Conservation (phyloP, 495 filamentous ascomycete species). For the Penicillium salamii region DNA sequence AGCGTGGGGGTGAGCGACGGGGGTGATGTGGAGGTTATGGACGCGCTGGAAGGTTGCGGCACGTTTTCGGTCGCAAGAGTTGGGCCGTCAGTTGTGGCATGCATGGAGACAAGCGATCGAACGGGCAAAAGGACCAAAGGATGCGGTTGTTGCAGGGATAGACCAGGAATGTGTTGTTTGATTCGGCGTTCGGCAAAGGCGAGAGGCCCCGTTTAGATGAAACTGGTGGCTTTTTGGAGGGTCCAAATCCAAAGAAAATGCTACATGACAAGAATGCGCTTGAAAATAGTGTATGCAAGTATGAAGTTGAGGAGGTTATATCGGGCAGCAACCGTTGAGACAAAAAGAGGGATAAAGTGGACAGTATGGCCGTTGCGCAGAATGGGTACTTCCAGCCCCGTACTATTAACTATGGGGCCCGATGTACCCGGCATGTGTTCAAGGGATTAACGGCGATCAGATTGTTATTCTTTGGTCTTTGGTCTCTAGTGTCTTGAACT, state of each 20-base stretch:
- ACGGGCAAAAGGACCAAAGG: slow-evolving; percentile 11
- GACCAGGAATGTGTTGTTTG: slow-evolving; percentile 29
- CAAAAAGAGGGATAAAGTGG: slow-evolving; percentile 30
- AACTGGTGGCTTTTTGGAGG: not conserved
- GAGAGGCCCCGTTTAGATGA: slow-evolving; percentile 3
- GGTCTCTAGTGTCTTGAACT: too few species aligned
- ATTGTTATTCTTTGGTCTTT: slow-evolving; percentile 6
- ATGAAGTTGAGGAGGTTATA: slow-evolving; percentile 4
- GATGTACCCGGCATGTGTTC: slow-evolving; percentile 27
- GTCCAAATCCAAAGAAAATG: not conserved
- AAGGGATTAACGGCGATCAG: slow-evolving; percentile 22
- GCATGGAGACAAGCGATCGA: slow-evolving; percentile 36
- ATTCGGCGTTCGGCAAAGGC: slow-evolving; percentile 11
- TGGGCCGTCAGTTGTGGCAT: slow-evolving; percentile 38
- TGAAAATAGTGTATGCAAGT: not conserved
- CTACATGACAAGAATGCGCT: slow-evolving; percentile 19
- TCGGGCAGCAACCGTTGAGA: slow-evolving; percentile 27
- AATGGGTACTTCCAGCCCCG: slow-evolving; percentile 19
- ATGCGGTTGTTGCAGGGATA: slow-evolving; percentile 26
- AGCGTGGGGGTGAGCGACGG: slow-evolving; percentile 30
- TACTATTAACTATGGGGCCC: slow-evolving; percentile 18
- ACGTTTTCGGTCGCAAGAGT: slow-evolving; percentile 30
- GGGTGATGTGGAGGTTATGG: slow-evolving; percentile 27
- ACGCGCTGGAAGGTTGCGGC: slow-evolving; percentile 26
- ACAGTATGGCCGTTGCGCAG: slow-evolving; percentile 15